phyloP scores from a whole-genome alignment of 2,329 filamentous ascomycete genomes.

The Atkinsonella texensis region DNA sequence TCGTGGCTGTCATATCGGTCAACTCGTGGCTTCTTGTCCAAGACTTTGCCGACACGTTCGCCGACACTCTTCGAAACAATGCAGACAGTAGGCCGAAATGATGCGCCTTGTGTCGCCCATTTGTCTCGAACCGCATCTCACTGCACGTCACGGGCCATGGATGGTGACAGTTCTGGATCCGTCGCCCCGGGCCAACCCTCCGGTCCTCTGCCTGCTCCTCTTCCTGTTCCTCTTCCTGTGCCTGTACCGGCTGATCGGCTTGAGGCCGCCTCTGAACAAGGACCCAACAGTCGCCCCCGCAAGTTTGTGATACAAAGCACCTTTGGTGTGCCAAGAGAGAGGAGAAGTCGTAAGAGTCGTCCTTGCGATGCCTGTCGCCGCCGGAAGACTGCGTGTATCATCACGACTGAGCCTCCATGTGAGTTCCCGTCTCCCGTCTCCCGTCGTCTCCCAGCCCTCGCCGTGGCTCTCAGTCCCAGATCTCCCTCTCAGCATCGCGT shows the following conservation, averaged over 20 bases:
- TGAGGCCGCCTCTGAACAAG: conserved; percentile 2
- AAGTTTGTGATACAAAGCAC: conserved; percentile 30
- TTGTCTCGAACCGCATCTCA: conserved; percentile 4
- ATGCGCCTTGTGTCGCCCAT: conserved; percentile 6
- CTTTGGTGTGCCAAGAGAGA: conserved; percentile 27
- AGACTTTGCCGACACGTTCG: conserved; percentile 7
- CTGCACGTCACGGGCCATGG: conserved; percentile 7
- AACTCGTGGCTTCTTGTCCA: conserved; percentile 4
- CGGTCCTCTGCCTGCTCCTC: not conserved
- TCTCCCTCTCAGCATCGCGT: not conserved
- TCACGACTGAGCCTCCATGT: conserved; percentile 32
- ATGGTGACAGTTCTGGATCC: conserved; percentile 3
- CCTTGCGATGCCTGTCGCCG: conserved; percentile 33
- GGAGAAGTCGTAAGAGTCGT: conserved; percentile 32
- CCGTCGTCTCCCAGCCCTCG: not conserved
- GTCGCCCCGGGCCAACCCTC: conserved; percentile 1
- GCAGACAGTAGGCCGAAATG: conserved; percentile 7
- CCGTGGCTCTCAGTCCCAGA: not conserved
- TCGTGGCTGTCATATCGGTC: conserved; percentile 4
- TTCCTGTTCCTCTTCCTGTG: not conserved
- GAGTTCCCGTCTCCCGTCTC: conserved; percentile 10
- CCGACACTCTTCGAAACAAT: conserved; percentile 7
- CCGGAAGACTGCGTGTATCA: conserved; percentile 35
- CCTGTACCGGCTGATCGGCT: not conserved
- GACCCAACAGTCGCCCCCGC: conserved; percentile 13